These are phyloP conservation scores for Deakozyma indianensis DNA, from an alignment of 805 yeast species.

Conservation along the genomic window DNA sequence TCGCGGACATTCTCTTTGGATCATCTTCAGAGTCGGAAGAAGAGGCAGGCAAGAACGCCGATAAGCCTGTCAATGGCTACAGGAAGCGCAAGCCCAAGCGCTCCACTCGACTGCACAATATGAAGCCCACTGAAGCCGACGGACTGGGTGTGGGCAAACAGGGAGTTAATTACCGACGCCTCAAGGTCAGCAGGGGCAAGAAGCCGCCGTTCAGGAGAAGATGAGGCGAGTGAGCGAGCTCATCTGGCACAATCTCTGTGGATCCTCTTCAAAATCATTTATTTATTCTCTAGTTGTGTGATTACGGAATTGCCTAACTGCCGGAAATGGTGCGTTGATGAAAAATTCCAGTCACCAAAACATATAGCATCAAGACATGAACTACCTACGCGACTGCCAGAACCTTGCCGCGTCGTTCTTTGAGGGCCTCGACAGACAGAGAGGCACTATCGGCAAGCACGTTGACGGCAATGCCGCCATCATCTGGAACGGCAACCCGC, in stretches of 20 bases:
- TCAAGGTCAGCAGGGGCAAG: not conserved
- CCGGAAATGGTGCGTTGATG: too few species aligned
- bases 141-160: not conserved
- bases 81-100: not conserved
- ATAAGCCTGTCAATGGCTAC: not conserved
- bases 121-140: not conserved
- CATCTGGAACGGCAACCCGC: slow-evolving; percentile 29
- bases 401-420: slow-evolving; percentile 18
- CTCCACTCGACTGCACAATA: not conserved
- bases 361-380: not conserved
- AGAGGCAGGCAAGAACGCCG: not conserved
- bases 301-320: too few species aligned
- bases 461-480: slow-evolving; percentile 21
- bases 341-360: too few species aligned
- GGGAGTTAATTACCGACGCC: not conserved
- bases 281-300: too few species aligned
- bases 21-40: not conserved
- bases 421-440: slow-evolving; percentile 19
- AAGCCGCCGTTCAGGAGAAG: not conserved
- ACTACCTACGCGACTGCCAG: slow-evolving; percentile 10
- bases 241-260: too few species aligned
- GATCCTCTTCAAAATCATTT: too few species aligned
- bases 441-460: slow-evolving; percentile 13
- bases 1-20: not conserved
- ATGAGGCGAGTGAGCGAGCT: too few species aligned